Percentiles rank a stretch among this genome's conserved stretches.
These are phyloP conservation scores for Candida pini DNA, from an alignment of 805 yeast genomes.

Conservation along the genomic window DNA sequence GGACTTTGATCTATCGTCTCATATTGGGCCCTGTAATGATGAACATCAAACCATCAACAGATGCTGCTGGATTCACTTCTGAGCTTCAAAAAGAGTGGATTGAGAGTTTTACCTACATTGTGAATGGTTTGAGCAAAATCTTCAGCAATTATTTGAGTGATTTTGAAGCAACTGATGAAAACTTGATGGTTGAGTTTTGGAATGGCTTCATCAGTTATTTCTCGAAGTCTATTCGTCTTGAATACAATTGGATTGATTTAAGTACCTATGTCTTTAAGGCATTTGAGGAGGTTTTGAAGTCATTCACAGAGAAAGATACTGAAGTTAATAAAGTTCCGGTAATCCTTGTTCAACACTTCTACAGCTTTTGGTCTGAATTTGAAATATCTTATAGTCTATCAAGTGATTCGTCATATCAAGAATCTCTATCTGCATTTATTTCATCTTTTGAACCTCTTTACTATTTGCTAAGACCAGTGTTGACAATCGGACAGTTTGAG, in stretches of 20 bases:
- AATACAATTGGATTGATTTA: conserved; percentile 41
- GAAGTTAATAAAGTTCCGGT: conserved; percentile 20
- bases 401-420: conserved; percentile 43
- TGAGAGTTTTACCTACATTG: conserved; percentile 56
- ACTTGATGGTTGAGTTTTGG: conserved; percentile 42
- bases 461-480: conserved; percentile 27
- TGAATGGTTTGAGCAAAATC: conserved; percentile 62
- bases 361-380: conserved; percentile 45
- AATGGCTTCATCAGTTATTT: conserved; percentile 45
- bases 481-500: conserved; percentile 35
- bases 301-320: conserved; percentile 19
- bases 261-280: conserved; percentile 52
- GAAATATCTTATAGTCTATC: conserved; percentile 39
- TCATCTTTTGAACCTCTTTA: conserved; percentile 47
- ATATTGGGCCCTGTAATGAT: conserved; percentile 53
- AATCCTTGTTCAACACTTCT: conserved; percentile 34
- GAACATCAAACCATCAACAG: conserved; percentile 12
- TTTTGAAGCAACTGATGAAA: conserved; percentile 22
- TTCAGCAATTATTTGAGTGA: conserved; percentile 47
- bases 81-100: conserved; percentile 36
- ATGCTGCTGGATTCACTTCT: conserved; percentile 3
- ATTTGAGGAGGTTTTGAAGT: conserved; percentile 40
- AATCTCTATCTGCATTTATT: conserved; percentile 52
- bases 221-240: conserved; percentile 31
- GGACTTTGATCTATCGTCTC: conserved; percentile 63